These are phyloP conservation scores for Sutorius eximius DNA, from an alignment of 1,284 basidiomycete species.

Conservation along the genomic window DNA sequence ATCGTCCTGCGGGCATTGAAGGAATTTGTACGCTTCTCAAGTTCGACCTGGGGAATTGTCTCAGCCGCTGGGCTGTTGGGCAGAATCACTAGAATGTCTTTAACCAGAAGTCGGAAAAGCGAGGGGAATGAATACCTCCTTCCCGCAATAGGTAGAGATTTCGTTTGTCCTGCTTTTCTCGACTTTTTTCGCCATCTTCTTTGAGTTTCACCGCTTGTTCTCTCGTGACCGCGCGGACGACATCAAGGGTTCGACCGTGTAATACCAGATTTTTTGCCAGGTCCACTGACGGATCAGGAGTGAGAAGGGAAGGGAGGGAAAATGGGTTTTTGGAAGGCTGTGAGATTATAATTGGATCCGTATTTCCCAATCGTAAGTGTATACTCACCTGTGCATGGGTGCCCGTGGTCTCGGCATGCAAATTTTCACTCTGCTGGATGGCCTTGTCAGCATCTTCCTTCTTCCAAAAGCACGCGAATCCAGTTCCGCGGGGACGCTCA, in stretches of 20 bases:
- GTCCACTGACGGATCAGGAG: conserved; percentile 91
- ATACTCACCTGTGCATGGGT: conserved; percentile 34
- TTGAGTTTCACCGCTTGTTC: conserved; percentile 85
- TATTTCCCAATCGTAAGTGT: not conserved
- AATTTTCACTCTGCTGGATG: conserved; percentile 77
- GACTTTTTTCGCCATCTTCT: conserved; percentile 79
- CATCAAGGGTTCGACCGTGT: conserved; percentile 91
- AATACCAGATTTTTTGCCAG: conserved; percentile 84
- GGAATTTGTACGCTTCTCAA: conserved; percentile 81
- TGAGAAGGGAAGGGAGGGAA: conserved; percentile 82
- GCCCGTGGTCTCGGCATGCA: conserved; percentile 65
- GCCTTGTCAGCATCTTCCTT: conserved; percentile 86
- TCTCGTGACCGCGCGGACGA: conserved; percentile 87
- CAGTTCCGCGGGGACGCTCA: conserved; percentile 89
- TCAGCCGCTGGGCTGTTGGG: conserved; percentile 81
- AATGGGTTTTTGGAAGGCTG: conserved; percentile 80
- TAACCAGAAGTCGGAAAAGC: not conserved
- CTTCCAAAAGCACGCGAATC: conserved; percentile 98
- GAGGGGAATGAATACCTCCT: conserved; percentile 63
- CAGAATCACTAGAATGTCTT: conserved; percentile 66
- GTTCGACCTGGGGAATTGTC: conserved; percentile 65
- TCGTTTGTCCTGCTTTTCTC: conserved; percentile 92
- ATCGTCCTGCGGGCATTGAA: conserved; percentile 81
- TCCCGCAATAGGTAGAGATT: conserved; percentile 96
- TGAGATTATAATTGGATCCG: conserved; percentile 10